These are phyloP conservation scores for Daldinia vernicosa DNA, from an alignment of 495 filamentous ascomycete species.

Conservation along the genomic window DNA sequence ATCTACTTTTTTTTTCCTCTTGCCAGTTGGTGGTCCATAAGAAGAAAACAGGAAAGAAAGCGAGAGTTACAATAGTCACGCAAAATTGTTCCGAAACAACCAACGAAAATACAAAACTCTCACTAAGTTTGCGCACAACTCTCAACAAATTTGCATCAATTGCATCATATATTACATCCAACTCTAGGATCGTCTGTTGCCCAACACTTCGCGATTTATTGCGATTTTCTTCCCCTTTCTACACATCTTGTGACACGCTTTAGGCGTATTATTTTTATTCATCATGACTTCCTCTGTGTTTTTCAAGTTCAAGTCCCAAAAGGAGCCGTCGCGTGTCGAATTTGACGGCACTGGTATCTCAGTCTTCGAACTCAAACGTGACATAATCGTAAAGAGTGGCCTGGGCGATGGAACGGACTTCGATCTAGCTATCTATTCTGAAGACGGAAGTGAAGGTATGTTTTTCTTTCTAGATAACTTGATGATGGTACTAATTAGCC, in stretches of 20 bases:
- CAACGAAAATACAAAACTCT: conserved; percentile 44
- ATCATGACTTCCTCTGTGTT: conserved; percentile 98
- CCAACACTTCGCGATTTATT: conserved; percentile 5
- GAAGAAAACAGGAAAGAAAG: conserved; percentile 51
- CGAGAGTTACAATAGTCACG: conserved; percentile 42
- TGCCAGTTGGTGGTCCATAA: conserved; percentile 49
- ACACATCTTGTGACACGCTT: conserved; percentile 34
- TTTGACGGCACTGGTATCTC: conserved; percentile 99
- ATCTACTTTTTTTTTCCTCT: conserved; percentile 51
- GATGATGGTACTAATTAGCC: conserved; percentile 38
- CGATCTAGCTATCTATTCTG: conserved; percentile 89
- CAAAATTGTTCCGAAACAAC: conserved; percentile 39
- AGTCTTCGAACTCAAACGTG: conserved; percentile 97
- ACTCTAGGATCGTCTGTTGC: conserved; percentile 44
- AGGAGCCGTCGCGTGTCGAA: conserved; percentile 90
- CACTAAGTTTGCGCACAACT: conserved; percentile 32
- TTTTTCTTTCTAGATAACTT: not conserved
- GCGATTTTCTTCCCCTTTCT: conserved; percentile 10
- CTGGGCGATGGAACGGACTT: conserved; percentile 97
- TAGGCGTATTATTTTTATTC: conserved; percentile 36
- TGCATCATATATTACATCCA: conserved; percentile 42
- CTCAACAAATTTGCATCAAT: conserved; percentile 21
- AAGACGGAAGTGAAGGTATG: conserved; percentile 92
- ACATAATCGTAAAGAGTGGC: conserved; percentile 93
- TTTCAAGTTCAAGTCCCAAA: conserved; percentile 99